These are phyloP conservation scores for Sphenostylis stenocarpa DNA, from an alignment of 306 rosid genomes.

Conservation along the genomic window DNA sequence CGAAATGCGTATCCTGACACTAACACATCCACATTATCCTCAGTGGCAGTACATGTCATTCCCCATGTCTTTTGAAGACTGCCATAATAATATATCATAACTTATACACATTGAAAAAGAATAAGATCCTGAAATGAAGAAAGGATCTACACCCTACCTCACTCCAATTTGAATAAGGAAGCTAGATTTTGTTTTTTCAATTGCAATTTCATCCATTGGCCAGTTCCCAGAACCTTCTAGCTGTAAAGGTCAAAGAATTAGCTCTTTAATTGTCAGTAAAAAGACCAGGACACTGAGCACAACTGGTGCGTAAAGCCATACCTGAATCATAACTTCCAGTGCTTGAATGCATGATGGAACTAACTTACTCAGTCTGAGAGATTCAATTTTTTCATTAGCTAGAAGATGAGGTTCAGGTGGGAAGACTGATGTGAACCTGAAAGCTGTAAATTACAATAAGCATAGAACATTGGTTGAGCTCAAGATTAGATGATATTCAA, in stretches of 20 bases:
- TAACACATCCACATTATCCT: conserved; percentile 74
- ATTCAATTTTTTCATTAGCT: conserved; percentile 63
- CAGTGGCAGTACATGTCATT: conserved; percentile 70
- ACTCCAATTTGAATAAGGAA: conserved; percentile 89
- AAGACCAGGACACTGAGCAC: neutral
- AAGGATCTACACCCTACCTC: conserved; percentile 54
- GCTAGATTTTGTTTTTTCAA: conserved; percentile 86
- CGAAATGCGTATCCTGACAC: conserved; percentile 90
- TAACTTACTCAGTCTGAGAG: conserved; percentile 40
- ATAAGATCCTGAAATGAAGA: conserved; percentile 18
- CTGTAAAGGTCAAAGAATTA: conserved; percentile 47
- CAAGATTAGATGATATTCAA: conserved; percentile 21
- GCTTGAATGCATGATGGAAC: conserved; percentile 82
- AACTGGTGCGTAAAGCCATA: conserved; percentile 34
- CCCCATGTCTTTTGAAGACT: conserved; percentile 85
- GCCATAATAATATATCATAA: conserved; percentile 47
- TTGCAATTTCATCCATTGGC: conserved; percentile 92
- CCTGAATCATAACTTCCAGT: conserved; percentile 96
- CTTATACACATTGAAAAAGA: conserved; percentile 31
- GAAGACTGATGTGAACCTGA: conserved; percentile 86
- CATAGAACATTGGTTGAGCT: conserved; percentile 2
- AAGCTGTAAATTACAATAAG: conserved; percentile 62
- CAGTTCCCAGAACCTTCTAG: conserved; percentile 98
- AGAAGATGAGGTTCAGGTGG: conserved; percentile 89
- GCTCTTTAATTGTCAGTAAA: conserved; percentile 25